Conservation (phyloP, 2,329 filamentous ascomycete species). For the Pezicula carpinea region DNA sequence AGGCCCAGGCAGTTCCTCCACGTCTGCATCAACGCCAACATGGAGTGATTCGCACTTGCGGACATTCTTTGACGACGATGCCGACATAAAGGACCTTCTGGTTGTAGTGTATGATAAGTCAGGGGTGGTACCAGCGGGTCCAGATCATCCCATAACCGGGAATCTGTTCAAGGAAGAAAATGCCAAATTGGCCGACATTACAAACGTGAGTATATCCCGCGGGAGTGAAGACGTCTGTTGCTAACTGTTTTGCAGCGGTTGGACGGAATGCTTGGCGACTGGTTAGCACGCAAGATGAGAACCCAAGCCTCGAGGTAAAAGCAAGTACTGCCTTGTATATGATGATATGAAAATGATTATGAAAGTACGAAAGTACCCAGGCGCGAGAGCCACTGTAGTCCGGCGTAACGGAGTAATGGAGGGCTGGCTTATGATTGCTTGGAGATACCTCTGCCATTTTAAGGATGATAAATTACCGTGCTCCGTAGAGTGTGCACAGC, state of each 20-base stretch:
- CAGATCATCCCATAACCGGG: constrained; percentile 80
- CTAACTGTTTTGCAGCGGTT: constrained; percentile 53
- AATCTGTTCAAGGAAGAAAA: constrained; percentile 84
- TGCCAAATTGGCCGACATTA: constrained; percentile 80
- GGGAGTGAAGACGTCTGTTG: constrained; percentile 2
- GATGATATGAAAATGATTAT: constrained; percentile 25
- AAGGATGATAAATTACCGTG: constrained; percentile 7
- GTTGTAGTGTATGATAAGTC: constrained; percentile 91
- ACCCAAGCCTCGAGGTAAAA: constrained; percentile 21
- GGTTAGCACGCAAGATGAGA: constrained; percentile 69
- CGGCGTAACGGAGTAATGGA: constrained; percentile 11
- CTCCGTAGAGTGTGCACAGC: constrained; percentile 3
- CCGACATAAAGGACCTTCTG: constrained; percentile 84
- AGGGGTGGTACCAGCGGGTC: constrained; percentile 70
- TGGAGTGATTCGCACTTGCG: constrained; percentile 88
- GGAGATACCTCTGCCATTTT: no score
- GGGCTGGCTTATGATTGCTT: no score
- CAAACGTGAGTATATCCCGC: constrained; percentile 50
- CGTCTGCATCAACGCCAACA: constrained; percentile 53
- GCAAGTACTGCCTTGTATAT: constrained; percentile 17
- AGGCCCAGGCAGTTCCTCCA: constrained; percentile 44
- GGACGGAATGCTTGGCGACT: constrained; percentile 80
- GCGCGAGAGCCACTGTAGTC: constrained; percentile 1
- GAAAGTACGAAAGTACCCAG: constrained; percentile 18
- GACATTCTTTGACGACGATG: constrained; percentile 85